Conservation (phyloP, 495 filamentous ascomycete species). For the Darksidea phi region DNA sequence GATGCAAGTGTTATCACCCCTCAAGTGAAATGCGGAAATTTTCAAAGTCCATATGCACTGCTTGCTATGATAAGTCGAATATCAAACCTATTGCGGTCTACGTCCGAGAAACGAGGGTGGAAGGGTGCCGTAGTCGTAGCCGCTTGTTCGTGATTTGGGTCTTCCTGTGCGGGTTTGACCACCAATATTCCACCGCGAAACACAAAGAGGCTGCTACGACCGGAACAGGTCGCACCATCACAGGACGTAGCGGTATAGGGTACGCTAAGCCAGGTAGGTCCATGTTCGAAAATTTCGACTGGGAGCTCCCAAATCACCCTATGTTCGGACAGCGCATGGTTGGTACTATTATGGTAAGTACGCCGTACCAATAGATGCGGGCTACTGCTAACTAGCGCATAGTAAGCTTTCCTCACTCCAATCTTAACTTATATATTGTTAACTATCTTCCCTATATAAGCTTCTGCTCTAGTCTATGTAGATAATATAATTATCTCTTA, state of each 20-base stretch:
- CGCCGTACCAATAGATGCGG: too few relatives aligned
- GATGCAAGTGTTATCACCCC: not conserved
- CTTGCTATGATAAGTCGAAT: not conserved
- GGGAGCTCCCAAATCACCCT: too few relatives aligned
- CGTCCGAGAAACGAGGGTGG: conserved; percentile 11
- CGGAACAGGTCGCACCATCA: not conserved
- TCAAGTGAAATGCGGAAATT: conserved; percentile 8
- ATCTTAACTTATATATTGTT: too few relatives aligned
- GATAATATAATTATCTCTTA: too few relatives aligned
- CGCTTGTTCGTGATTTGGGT: conserved; percentile 36
- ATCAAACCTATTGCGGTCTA: not conserved
- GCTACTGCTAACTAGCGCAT: too few relatives aligned
- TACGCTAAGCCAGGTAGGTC: too few relatives aligned
- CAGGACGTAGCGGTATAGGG: not conserved
- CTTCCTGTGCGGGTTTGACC: conserved; percentile 36
- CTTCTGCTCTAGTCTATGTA: too few relatives aligned
- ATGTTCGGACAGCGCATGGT: too few relatives aligned
- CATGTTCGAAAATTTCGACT: too few relatives aligned
- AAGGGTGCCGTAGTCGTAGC: conserved; percentile 37
- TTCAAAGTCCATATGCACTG: conserved; percentile 3
- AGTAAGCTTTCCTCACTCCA: too few relatives aligned
- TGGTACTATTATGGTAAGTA: too few relatives aligned
- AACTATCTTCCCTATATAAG: too few relatives aligned
- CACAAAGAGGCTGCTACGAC: conserved; percentile 10
- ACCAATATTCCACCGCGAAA: conserved; percentile 14